Evolutionary conservation across 768 basidiomycete genomes (phyloP).

Genomic region (Neoboletus brunneissimus): DNA sequence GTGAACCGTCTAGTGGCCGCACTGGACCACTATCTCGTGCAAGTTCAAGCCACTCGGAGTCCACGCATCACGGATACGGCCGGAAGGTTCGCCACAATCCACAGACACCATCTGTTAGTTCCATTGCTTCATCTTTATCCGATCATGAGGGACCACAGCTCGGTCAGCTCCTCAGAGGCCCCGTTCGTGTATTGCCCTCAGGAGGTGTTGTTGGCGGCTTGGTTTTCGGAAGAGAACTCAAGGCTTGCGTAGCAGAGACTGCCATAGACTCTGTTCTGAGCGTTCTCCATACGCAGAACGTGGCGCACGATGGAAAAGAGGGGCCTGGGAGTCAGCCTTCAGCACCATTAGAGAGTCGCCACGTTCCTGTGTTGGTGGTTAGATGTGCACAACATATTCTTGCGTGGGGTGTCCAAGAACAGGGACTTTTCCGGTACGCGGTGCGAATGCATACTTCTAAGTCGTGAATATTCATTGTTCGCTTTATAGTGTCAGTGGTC

Average conservation of each 20-base stretch:
- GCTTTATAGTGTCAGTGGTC: slow-evolving; percentile 67
- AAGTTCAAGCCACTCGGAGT: slow-evolving; percentile 40
- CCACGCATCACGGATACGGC: slow-evolving; percentile 19
- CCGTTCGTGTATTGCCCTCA: slow-evolving; percentile 38
- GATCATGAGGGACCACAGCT: slow-evolving; percentile 51
- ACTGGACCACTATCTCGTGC: slow-evolving; percentile 37
- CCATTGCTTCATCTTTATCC: slow-evolving; percentile 48
- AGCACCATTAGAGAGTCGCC: slow-evolving; percentile 43
- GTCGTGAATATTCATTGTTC: slow-evolving; percentile 8
- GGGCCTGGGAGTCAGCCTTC: slow-evolving; percentile 18
- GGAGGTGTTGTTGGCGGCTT: slow-evolving; percentile 44
- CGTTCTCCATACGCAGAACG: slow-evolving; percentile 7
- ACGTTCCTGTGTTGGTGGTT: slow-evolving; percentile 72
- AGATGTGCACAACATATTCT: slow-evolving; percentile 81
- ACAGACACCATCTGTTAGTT: slow-evolving; percentile 57
- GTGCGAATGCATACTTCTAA: background rate
- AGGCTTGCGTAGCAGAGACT: slow-evolving; percentile 54
- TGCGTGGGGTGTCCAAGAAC: slow-evolving; percentile 81
- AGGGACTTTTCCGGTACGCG: slow-evolving; percentile 79
- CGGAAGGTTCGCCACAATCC: slow-evolving; percentile 51
- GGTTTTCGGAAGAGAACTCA: slow-evolving; percentile 67
- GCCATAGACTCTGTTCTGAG: slow-evolving; percentile 36
- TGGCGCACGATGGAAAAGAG: background rate
- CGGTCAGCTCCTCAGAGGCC: slow-evolving; percentile 56
- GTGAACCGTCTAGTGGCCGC: slow-evolving; percentile 38